Evolutionary conservation across 2,329 filamentous ascomycete species (phyloP), one percentile per base, ranked within the genome.

Genomic region (Didymosphaeria variabile): DNA sequence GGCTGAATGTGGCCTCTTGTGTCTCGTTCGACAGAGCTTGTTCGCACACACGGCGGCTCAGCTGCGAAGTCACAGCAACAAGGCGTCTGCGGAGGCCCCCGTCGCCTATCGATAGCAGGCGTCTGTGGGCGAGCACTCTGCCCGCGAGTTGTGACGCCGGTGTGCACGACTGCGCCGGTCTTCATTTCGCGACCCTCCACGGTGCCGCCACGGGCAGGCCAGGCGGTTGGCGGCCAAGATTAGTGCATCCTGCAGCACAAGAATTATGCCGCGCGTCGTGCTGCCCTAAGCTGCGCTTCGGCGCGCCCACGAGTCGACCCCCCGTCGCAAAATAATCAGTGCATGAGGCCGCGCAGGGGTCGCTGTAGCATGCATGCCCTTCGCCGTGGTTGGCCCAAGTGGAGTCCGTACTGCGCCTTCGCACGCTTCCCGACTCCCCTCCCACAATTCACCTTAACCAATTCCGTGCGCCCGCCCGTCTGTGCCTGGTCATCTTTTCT

Each of bases 401-500:
- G 73, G 72, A 72, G 73, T 73, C 71, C 71, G 69, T 64, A 71
- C 76, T 78, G 76, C 75, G 77, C 77, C 71, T 64, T 67, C 55
- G 58, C 67, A 67, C 61, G 26, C 66, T 64, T 70, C 73, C 73
- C 72, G 67, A 69, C 64, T 68, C 63, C 65, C 68, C 63, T 67
- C 68, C 69, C 65, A 70, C 68, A 62, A 66, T 60, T 61, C 62
- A 65, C 67, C 69, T 71, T 67, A 67, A 72, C 70, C 76, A 76
- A 76, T 77, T 76, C 75, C 76, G 72, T 71, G 74, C 72, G 67
- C 65, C 73, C 71, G 68, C 70, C 70, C 68, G 63, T 64, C 66
- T 70, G 73, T 77, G 71, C 76, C 75, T 76, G 75, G 75, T 73
- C 76, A 77, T 79, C 77, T 77, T 78, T 79, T 74, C 77, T 78